Evolutionary conservation across 2,329 filamentous ascomycete species (phyloP), one percentile per base, ranked within the genome.

Genomic region (Fusarium bactridioides): DNA sequence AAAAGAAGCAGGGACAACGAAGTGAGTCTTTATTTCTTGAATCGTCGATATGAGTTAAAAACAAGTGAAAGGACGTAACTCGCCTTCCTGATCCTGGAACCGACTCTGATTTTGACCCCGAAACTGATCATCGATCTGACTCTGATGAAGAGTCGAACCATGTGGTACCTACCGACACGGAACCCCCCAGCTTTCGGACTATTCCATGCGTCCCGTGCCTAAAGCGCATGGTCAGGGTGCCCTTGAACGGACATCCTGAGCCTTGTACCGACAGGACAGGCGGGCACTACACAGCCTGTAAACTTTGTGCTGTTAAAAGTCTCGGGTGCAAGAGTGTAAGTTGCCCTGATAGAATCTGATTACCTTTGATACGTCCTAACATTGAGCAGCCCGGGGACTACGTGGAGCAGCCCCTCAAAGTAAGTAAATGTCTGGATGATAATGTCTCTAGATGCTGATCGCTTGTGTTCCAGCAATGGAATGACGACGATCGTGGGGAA

Each of bases 361-460:
- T 19, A 9, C 13, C 13, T 11, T 25, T 44, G 10, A 9, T 25
- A 44, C 7, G 16, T 12, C 10, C 41, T 44, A 19, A 44, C 1
- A 7, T 41, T 41, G 21, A 13, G 12, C 7, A 40, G 38, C 38
- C 38, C 19, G 31, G 12, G 5, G 12, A 13, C 31, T 33, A 33
- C 5, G 13, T 13, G 5, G 12, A 33, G 31, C 6, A 33, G 31
- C 31, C 12, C 12, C 31, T 33, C 2, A 33, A 21, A 18, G 41
- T 44, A 13, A 25, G 41, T 25, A 25, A 25, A 12, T 0, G 7
- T 44, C 23, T 19, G 0, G 4, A 25, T 1, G 7, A 25, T 25
- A 25, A 12, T 9, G 7, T 44, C 23, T 44, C 23, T 13, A 4
- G 23, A 25, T 44, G 18, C 23, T 44, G 11, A 43, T n/a, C 5